These are phyloP conservation scores for Elongisporangium anandrum DNA, from an alignment of 352 stramenopile species.

Conservation along the genomic window DNA sequence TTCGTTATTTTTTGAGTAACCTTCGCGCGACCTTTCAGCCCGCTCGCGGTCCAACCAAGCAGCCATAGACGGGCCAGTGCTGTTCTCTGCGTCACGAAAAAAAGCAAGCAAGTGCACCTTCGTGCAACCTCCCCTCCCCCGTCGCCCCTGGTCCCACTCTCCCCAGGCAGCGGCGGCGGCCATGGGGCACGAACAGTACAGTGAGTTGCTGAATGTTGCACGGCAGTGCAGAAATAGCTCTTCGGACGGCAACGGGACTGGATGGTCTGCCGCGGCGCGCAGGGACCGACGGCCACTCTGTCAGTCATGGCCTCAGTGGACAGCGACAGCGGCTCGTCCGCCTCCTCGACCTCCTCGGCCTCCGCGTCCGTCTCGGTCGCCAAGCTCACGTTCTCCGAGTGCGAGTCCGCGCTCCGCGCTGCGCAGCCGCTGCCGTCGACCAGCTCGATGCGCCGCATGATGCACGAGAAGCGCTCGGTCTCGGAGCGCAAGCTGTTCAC, in stretches of 20 bases:
- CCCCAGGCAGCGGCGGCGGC: background rate
- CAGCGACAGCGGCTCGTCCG: background rate
- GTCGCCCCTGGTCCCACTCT: background rate
- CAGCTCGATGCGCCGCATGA: background rate
- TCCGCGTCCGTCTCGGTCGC: background rate
- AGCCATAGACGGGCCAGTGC: background rate
- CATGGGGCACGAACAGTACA: background rate
- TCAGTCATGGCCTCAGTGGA: background rate
- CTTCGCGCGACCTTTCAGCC: background rate
- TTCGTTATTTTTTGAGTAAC: background rate
- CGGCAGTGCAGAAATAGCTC: background rate
- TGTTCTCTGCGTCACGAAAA: background rate
- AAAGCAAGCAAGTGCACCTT: background rate
- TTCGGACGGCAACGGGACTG: background rate
- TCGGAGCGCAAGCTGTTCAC: conserved; percentile 78
- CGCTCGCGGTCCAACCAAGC: background rate
- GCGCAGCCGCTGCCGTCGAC: background rate
- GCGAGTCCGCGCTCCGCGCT: background rate
- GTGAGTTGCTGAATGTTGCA: background rate
- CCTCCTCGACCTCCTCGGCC: background rate
- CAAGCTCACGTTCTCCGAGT: background rate
- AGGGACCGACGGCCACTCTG: background rate
- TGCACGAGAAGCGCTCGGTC: conserved; percentile 26
- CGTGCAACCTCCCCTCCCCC: background rate
- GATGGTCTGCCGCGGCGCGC: background rate